Base-by-base conservation (phyloP, 805 yeast species). In the Cyberlindnera maritima region DNA sequence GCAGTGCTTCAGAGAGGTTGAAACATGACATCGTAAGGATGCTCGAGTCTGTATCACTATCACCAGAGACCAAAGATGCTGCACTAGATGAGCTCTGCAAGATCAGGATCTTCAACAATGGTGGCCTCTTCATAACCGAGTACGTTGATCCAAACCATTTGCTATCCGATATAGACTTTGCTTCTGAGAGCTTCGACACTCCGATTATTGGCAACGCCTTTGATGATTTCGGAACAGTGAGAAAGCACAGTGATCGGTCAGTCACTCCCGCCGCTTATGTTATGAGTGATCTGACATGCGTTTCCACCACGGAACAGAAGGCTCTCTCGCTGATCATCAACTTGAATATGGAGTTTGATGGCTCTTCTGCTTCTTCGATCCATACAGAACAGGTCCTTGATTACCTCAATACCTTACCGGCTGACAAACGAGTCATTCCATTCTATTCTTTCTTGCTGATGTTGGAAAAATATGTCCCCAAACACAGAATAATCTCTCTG, bases 201-300 rank as follows among this genome's bases (percentile, higher is more conserved):
- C 29, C 47, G 2, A 18, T n/a, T 12, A 17, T 17, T 6, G 37
- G 32, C 12, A 49, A 43, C 34, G 63, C 47, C 4, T 59, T 61
- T 43, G 53, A 46, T 12, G 63, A 49, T 13, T 59, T 61, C 50
- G 61, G 56, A 18, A 37, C 31, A 2, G 51, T 61, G 5, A 44
- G 62, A 46, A 58, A 48, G 20, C 56, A 47, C n/a, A 41, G 41
- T 2, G 48, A 49, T 4, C 13, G 26, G n/a, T n/a, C n/a, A n/a
- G n/a, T n/a, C n/a, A 4, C 19, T 2, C 23, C 12, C 13, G 28
- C 10, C 4, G 23, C 45, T 8, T 14, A 41, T 6, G 14, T 44
- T 2, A 43, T 43, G 12, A 17, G 47, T 12, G 55, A 57, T 10
- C n/a, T 59, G 12, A 6, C 15, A 3, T 36, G 33, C 18, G n/a